Percentiles rank a stretch among this genome's conserved stretches.
Conservation (phyloP, 164 flowering plant genomes). For the Nymphaea thermarum region DNA sequence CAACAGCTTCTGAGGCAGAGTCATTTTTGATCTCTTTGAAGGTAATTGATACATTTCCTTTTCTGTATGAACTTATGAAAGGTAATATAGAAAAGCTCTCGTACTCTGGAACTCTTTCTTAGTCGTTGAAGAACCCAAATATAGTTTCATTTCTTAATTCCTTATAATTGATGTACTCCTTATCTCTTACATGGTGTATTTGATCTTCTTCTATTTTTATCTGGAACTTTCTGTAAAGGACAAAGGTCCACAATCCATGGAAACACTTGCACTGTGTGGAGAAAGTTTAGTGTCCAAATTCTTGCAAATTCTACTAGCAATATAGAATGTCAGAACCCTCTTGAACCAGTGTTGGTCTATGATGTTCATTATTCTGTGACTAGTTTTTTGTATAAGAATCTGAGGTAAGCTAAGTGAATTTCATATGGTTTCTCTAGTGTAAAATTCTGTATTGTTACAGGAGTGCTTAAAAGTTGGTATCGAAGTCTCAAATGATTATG, state of each 20-base stretch:
- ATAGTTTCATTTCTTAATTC: too few species aligned
- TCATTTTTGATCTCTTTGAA: neutral
- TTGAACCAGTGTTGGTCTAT: too few species aligned
- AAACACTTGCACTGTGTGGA: too few species aligned
- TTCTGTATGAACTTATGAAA: neutral
- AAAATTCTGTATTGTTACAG: neutral
- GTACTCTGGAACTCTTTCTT: neutral
- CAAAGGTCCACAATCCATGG: neutral
- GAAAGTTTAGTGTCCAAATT: too few species aligned
- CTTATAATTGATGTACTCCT: neutral
- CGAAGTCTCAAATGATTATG: neutral
- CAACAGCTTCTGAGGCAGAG: neutral
- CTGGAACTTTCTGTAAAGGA: neutral
- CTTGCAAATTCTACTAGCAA: too few species aligned
- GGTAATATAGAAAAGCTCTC: neutral
- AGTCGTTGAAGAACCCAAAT: too few species aligned
- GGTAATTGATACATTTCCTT: neutral
- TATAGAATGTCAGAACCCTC: too few species aligned
- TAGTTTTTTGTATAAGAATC: too few species aligned
- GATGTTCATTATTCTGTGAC: too few species aligned
- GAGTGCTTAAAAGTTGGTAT: neutral
- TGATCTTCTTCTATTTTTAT: neutral
- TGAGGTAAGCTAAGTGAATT: too few species aligned
- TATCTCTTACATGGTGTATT: too few species aligned
- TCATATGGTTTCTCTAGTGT: too few species aligned